Evolutionary conservation across 805 yeast genomes (phyloP).

Genomic region (Dipodascopsis uninucleata): DNA sequence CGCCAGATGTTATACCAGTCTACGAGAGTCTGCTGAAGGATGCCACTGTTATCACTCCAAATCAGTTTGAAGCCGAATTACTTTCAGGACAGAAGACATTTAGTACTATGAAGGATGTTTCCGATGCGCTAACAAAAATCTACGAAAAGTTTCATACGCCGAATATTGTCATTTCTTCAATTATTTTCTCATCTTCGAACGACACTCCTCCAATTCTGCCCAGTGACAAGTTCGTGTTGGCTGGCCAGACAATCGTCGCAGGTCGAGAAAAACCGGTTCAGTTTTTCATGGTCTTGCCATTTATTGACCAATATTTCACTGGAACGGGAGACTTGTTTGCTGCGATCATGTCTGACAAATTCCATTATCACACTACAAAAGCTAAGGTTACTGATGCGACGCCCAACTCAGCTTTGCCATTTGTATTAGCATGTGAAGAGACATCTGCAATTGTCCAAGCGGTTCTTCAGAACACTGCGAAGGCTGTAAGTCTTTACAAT

Average conservation of each 20-base stretch:
- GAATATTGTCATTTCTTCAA: constrained; percentile 66
- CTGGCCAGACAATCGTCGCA: constrained; percentile 15
- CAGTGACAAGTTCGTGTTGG: constrained; percentile 25
- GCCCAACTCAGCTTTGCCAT: constrained; percentile 19
- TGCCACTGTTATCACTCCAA: constrained; percentile 73
- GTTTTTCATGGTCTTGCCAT: constrained; percentile 38
- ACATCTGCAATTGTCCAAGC: constrained; percentile 54
- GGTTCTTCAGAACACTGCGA: constrained; percentile 49
- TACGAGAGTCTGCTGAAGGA: constrained; percentile 46
- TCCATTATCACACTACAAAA: constrained; percentile 35
- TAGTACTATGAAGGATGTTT: constrained; percentile 5
- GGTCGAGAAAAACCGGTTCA: constrained; percentile 6
- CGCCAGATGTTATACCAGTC: constrained; percentile 53
- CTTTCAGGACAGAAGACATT: constrained; percentile 52
- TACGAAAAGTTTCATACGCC: constrained; percentile 43
- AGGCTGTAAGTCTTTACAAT: constrained; percentile 15
- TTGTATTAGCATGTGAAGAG: constrained; percentile 42
- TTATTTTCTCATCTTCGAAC: constrained; percentile 36
- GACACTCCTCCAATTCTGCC: constrained; percentile 37
- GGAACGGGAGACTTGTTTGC: constrained; percentile 94
- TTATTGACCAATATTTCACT: constrained; percentile 76
- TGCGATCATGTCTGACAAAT: constrained; percentile 66
- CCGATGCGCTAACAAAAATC: constrained; percentile 9
- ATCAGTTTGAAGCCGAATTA: constrained; percentile 82
- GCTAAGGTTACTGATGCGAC: constrained; percentile 28